These are phyloP conservation scores for Exophiala phaeomuriformis DNA, from an alignment of 2,329 filamentous ascomycete genomes.

Conservation along the genomic window DNA sequence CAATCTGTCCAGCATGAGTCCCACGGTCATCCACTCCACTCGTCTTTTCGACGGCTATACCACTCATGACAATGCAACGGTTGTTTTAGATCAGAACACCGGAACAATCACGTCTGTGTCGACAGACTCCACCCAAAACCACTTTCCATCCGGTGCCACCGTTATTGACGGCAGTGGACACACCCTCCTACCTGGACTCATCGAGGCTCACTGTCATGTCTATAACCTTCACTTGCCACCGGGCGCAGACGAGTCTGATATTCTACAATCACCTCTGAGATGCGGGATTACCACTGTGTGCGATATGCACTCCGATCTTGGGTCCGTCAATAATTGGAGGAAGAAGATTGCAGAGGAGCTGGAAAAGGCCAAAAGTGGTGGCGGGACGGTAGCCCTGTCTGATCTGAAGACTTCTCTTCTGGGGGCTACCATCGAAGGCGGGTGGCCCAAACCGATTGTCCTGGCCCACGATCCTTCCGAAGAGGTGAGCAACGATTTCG, in stretches of 20 bases:
- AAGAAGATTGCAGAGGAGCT: conserved; percentile 17
- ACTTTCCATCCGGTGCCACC: conserved; percentile 15
- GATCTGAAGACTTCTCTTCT: conserved; percentile 45
- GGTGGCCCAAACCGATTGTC: conserved; percentile 42
- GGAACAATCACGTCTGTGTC: conserved; percentile 24
- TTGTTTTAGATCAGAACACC: conserved; percentile 20
- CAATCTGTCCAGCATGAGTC: conserved; percentile 5
- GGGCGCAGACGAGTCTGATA: conserved; percentile 14
- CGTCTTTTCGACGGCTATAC: conserved; percentile 23
- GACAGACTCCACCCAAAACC: conserved; percentile 4
- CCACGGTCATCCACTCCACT: conserved; percentile 22
- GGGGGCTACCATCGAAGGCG: conserved; percentile 46
- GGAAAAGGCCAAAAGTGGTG: conserved; percentile 12
- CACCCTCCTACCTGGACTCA: conserved; percentile 25
- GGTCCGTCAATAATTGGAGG: conserved; percentile 14
- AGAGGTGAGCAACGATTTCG: conserved; percentile 16
- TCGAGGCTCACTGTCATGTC: conserved; percentile 26
- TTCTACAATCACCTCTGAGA: conserved; percentile 20
- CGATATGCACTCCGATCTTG: conserved; percentile 26
- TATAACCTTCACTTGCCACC: conserved; percentile 20
- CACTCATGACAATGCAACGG: conserved; percentile 17
- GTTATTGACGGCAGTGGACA: conserved; percentile 25
- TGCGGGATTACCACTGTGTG: conserved; percentile 26
- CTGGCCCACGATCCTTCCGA: conserved; percentile 28
- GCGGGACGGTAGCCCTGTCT: conserved; percentile 20